These are phyloP conservation scores for Talaromyces sp. DNA, from an alignment of 2,329 filamentous ascomycete genomes.

Conservation along the genomic window DNA sequence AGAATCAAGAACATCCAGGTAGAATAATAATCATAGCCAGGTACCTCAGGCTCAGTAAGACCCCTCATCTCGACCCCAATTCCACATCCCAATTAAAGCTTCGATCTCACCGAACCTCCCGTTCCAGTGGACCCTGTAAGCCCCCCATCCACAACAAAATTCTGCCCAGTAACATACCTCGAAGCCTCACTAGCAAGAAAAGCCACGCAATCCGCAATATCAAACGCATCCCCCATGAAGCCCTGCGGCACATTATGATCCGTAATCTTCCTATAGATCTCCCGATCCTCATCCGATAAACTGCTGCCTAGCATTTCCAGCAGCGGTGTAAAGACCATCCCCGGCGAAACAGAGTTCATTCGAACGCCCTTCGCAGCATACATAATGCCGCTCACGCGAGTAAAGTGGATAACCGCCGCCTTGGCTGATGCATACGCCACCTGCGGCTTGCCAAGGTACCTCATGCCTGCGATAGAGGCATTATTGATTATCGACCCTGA, in stretches of 20 bases:
- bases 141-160: conserved; percentile 55
- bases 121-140: conserved; percentile 13
- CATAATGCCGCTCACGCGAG: conserved; percentile 53
- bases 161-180: conserved; percentile 62
- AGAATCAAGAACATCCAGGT: too few relatives aligned
- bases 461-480: conserved; percentile 54
- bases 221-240: conserved; percentile 61
- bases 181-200: conserved; percentile 63
- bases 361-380: conserved; percentile 43
- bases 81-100: not conserved
- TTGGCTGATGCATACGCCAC: conserved; percentile 58
- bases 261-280: conserved; percentile 40
- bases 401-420: conserved; percentile 55
- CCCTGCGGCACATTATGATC: conserved; percentile 56
- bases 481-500: conserved; percentile 52
- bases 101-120: not conserved
- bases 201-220: conserved; percentile 60
- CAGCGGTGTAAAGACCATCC: conserved; percentile 58
- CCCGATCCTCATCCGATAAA: conserved; percentile 45
- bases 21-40: too few relatives aligned
- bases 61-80: not conserved
- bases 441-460: conserved; percentile 57
- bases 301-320: conserved; percentile 45
- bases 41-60: too few relatives aligned
- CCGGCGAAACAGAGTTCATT: conserved; percentile 59